phyloP scores from a whole-genome alignment of 1,284 basidiomycete genomes.

The Moniliella sp. region DNA sequence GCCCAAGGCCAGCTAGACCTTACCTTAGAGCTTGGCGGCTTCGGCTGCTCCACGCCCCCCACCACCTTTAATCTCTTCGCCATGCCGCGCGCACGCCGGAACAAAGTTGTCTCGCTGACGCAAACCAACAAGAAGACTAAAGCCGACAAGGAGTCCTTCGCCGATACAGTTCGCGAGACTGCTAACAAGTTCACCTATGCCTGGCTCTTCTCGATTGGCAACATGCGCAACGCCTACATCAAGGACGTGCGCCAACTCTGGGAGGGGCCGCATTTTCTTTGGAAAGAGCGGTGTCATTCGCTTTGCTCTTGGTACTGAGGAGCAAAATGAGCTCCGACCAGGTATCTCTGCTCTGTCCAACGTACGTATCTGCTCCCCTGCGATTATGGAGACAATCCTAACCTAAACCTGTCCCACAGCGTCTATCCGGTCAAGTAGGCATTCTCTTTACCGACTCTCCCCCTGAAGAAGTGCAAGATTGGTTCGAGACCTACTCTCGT shows the following conservation, averaged over 20 bases:
- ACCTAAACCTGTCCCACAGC: conserved; percentile 43
- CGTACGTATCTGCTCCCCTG: conserved; percentile 45
- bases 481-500: conserved; percentile 76
- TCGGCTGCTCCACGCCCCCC: too few species aligned
- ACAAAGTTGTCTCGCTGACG: conserved; percentile 39
- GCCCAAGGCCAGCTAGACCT: too few species aligned
- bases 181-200: conserved; percentile 63
- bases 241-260: conserved; percentile 80
- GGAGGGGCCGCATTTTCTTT: conserved; percentile 72
- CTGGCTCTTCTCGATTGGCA: conserved; percentile 80
- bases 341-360: conserved; percentile 60
- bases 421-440: conserved; percentile 78
- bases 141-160: conserved; percentile 57
- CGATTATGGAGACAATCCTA: too few species aligned
- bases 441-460: conserved; percentile 72
- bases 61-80: too few species aligned
- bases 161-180: conserved; percentile 49
- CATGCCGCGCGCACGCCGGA: conserved; percentile 35
- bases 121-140: conserved; percentile 40
- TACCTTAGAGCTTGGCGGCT: too few species aligned
- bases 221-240: conserved; percentile 80
- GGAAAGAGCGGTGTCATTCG: conserved; percentile 81
- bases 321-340: conserved; percentile 62
- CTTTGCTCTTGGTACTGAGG: conserved; percentile 70
- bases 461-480: conserved; percentile 68